Conservation (phyloP, 176 grass and related monocot species). For the Carex kokanica region DNA sequence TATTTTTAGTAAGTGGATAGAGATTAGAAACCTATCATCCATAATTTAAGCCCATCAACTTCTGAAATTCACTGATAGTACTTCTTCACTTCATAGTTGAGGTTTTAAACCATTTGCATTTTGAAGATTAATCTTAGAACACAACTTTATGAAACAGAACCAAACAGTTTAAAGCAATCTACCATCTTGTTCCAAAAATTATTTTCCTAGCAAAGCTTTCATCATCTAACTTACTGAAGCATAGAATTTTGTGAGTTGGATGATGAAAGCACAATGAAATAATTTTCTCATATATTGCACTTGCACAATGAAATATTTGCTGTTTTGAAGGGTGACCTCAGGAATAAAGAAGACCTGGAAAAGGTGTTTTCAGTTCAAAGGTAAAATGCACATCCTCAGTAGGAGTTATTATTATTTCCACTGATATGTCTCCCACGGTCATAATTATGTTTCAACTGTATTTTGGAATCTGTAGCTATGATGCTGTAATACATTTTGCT, state of each 20-base stretch:
- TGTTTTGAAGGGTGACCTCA: slow-evolving; percentile 60
- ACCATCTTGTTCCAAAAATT: background rate
- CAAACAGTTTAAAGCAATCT: background rate
- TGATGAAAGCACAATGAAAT: no score
- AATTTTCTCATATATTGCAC: background rate
- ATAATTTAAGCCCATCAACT: background rate
- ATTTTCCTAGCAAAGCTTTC: background rate
- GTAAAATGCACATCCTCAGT: slow-evolving; percentile 20
- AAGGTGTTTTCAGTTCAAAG: slow-evolving; percentile 54
- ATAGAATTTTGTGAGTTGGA: background rate
- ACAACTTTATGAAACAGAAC: background rate
- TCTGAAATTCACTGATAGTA: background rate
- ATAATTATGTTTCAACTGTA: background rate
- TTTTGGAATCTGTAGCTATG: slow-evolving; percentile 49
- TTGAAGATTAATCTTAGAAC: background rate
- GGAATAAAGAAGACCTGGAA: slow-evolving; percentile 61
- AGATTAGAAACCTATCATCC: background rate
- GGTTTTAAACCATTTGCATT: background rate
- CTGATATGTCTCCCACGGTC: background rate
- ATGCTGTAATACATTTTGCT: slow-evolving; percentile 87
- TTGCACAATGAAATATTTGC: background rate
- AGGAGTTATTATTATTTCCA: background rate
- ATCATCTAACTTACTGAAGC: background rate
- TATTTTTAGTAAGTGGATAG: background rate
- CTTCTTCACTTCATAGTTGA: background rate